Evolutionary conservation across 139 green algal genomes (phyloP).

Genomic region (Spirogloea muscicola): DNA sequence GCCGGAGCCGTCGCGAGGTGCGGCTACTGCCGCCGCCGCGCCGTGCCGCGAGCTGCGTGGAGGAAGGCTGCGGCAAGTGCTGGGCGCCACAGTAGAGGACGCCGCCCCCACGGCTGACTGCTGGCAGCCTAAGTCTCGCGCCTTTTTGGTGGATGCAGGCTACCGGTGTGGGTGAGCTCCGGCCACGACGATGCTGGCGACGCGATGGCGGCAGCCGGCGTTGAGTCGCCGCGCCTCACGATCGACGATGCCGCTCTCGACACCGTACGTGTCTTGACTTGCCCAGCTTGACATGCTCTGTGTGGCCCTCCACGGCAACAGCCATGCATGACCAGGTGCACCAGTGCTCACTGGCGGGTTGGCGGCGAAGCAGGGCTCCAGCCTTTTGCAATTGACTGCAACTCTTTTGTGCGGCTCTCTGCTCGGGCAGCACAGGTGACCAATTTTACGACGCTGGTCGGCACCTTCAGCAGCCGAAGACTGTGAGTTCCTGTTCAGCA

Average conservation of each 20-base stretch:
- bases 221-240: background rate
- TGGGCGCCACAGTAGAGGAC: background rate
- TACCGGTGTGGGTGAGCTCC: constrained; percentile 36
- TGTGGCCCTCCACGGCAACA: too few species aligned
- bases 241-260: constrained; percentile 37
- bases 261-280: constrained; percentile 12
- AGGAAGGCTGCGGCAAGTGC: background rate
- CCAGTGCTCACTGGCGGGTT: too few species aligned
- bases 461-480: background rate
- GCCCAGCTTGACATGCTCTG: too few species aligned
- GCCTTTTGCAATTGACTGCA: background rate
- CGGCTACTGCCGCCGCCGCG: background rate
- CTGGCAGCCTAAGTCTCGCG: background rate
- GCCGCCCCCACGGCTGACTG: background rate
- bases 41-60: background rate
- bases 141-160: constrained; percentile 4
- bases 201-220: constrained; percentile 29
- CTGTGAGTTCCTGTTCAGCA: background rate
- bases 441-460: constrained; percentile 24
- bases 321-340: too few species aligned
- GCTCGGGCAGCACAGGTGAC: background rate
- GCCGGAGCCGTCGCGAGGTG: background rate
- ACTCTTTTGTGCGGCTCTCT: background rate
- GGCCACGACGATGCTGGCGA: constrained; percentile 22
- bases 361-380: background rate